Evolutionary conservation across 305 asterid genomes (phyloP).

Genomic region (Solanum hybrid): DNA sequence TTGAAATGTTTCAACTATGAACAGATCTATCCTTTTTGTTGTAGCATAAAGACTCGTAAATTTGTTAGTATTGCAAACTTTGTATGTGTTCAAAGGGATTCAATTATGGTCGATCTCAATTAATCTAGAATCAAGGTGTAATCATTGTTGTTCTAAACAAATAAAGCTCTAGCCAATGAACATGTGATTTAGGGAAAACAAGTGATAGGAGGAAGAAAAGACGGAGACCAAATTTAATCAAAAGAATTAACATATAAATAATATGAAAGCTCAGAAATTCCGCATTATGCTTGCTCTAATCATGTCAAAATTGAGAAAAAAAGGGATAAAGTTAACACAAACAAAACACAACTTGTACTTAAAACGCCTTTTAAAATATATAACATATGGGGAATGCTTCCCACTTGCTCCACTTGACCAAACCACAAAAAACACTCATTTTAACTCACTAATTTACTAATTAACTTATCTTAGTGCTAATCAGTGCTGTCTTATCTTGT

Average conservation of each 20-base stretch:
- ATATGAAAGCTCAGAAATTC: slow-evolving; percentile 6
- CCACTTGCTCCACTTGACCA: slow-evolving; percentile 20
- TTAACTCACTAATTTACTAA: too few relatives aligned
- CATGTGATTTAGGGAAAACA: not conserved
- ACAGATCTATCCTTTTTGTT: not conserved
- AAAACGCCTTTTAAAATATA: not conserved
- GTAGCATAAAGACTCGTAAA: too few relatives aligned
- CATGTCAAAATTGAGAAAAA: slow-evolving; percentile 17
- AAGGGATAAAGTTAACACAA: slow-evolving; percentile 13
- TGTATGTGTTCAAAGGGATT: not conserved
- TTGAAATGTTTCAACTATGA: not conserved
- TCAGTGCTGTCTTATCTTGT: not conserved
- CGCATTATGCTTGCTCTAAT: slow-evolving; percentile 15
- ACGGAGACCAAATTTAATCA: not conserved
- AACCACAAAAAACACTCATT: not conserved
- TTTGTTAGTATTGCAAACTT: not conserved
- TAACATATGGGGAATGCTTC: not conserved
- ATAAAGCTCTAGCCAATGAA: not conserved
- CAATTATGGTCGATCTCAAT: not conserved
- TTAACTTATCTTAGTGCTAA: not conserved
- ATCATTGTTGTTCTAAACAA: not conserved
- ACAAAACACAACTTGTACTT: not conserved
- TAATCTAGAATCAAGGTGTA: not conserved
- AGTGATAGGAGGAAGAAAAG: not conserved
- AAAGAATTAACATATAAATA: not conserved